These are phyloP conservation scores for Leishmania mexicana DNA, from an alignment of 208 protist species.

Conservation along the genomic window DNA sequence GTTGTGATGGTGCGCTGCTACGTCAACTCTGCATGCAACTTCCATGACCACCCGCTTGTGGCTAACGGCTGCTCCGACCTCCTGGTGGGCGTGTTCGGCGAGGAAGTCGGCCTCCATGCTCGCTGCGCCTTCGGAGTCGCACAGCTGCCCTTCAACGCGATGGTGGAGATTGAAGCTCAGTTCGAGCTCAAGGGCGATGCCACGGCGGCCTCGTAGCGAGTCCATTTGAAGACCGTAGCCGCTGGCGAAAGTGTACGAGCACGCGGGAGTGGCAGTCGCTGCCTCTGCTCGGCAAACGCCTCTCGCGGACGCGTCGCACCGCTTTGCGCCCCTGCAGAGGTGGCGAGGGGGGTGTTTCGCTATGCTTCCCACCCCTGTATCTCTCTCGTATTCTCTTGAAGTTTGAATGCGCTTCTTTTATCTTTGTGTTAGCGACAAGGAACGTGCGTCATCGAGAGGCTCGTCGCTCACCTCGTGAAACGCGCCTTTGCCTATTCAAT, in stretches of 20 bases:
- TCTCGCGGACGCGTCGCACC: not conserved
- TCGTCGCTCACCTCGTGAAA: not conserved
- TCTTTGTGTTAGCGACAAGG: not conserved
- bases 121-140: conserved; percentile 75
- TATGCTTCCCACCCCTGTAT: not conserved
- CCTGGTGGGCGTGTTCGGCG: conserved; percentile 68
- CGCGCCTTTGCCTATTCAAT: not conserved
- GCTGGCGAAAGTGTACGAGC: not conserved
- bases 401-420: not conserved
- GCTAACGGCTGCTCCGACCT: conserved; percentile 84
- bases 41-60: conserved; percentile 67
- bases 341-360: not conserved
- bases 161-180: conserved; percentile 73
- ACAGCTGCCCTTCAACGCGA: conserved; percentile 65
- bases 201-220: not conserved
- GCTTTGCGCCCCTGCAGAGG: not conserved
- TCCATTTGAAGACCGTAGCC: not conserved
- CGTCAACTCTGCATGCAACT: conserved; percentile 63
- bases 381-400: not conserved
- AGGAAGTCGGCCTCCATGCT: conserved; percentile 68
- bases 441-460: not conserved
- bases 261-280: not conserved
- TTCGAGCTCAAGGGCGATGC: conserved; percentile 45
- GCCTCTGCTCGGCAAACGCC: not conserved
- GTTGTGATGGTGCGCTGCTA: conserved; percentile 82